phyloP scores from a whole-genome alignment of 2,329 filamentous ascomycete species.

The Trichothecium sympodiale region DNA sequence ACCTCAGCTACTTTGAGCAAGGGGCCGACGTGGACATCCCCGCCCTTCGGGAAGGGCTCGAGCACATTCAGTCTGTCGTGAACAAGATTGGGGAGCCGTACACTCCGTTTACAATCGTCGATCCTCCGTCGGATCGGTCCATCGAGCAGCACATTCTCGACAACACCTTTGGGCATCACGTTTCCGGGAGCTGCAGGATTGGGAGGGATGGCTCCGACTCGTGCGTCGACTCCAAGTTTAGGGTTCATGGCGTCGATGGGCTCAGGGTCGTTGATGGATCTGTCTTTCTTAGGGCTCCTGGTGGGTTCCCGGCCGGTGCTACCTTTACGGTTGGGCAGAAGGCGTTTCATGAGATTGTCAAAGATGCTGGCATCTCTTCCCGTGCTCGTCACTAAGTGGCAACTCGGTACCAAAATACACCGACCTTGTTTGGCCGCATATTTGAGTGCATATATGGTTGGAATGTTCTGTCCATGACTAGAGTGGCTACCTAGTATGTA shows the following conservation, averaged over 20 bases:
- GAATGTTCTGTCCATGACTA: too few species aligned
- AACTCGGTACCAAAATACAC: too few species aligned
- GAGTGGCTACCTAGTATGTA: too few species aligned
- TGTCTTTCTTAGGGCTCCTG: conserved; percentile 37
- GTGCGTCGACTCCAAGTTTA: conserved; percentile 44
- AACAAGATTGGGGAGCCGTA: background rate
- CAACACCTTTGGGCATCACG: conserved; percentile 1
- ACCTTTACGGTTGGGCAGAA: conserved; percentile 47
- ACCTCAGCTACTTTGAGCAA: conserved; percentile 31
- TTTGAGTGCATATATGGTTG: too few species aligned
- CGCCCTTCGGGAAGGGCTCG: conserved; percentile 1
- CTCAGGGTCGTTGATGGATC: conserved; percentile 50
- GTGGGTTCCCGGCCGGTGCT: conserved; percentile 35
- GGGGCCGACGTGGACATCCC: conserved; percentile 1
- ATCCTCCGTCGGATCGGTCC: background rate
- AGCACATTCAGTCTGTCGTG: background rate
- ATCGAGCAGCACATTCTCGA: background rate
- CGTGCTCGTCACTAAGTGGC: too few species aligned
- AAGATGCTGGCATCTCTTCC: background rate
- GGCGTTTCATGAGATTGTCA: conserved; percentile 42
- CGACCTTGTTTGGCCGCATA: too few species aligned
- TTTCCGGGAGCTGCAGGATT: conserved; percentile 24
- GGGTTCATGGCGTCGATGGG: conserved; percentile 39
- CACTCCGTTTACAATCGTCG: conserved; percentile 25
- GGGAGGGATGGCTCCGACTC: conserved; percentile 40